A percentile compares a stretch with the other conserved stretches of the same genome.
phyloP scores from a whole-genome alignment of 169 alveolate species.

The Theileria annulata region DNA sequence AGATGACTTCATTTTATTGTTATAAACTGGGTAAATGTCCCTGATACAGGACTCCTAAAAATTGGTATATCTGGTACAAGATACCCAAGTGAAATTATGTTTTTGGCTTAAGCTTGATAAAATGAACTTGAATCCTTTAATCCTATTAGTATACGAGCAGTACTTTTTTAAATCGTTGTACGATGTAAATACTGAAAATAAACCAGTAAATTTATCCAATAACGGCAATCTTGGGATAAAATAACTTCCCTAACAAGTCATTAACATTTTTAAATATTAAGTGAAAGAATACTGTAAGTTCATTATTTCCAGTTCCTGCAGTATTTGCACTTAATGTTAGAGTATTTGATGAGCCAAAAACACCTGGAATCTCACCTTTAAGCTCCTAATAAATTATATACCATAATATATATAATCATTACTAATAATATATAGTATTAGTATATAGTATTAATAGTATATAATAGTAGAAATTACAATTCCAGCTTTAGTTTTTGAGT shows the following conservation, averaged over 20 bases:
- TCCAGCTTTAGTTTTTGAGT: constrained; percentile 60
- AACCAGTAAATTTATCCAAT: constrained; percentile 49
- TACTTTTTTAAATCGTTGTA: constrained; percentile 47
- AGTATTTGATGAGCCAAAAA: constrained; percentile 55
- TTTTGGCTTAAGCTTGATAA: constrained; percentile 38
- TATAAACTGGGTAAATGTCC: constrained; percentile 58
- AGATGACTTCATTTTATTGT: constrained; percentile 56
- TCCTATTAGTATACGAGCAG: constrained; percentile 46
- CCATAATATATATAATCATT: no score
- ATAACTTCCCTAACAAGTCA: constrained; percentile 24
- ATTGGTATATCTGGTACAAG: neutral
- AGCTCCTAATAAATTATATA: constrained; percentile 30
- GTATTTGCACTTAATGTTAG: constrained; percentile 41
- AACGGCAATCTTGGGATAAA: constrained; percentile 51
- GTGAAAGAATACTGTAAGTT: constrained; percentile 26
- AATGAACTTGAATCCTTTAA: constrained; percentile 51
- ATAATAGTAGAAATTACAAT: no score
- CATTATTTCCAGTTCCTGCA: constrained; percentile 46
- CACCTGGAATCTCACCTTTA: constrained; percentile 62
- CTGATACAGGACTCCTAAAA: constrained; percentile 37
- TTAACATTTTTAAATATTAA: neutral
- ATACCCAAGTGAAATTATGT: constrained; percentile 55
- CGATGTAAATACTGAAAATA: constrained; percentile 55
- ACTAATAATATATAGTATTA: neutral
- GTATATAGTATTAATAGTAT: neutral